Evolutionary conservation across 768 basidiomycete genomes (phyloP).

Genomic region (Mycena haematopus): DNA sequence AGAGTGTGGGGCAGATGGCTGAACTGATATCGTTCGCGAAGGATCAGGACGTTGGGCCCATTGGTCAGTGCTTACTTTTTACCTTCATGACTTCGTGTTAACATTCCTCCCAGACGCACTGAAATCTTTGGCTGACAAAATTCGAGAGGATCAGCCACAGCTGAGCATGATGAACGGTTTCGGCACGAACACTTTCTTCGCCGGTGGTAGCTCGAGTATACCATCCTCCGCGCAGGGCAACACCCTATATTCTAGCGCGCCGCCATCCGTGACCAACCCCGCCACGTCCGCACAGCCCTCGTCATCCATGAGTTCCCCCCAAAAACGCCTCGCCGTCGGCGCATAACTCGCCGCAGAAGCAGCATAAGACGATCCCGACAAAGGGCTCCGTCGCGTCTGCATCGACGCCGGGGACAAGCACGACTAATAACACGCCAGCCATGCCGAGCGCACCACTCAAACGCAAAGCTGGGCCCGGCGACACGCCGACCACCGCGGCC

Average conservation of each 20-base stretch:
- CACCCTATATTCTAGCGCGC: conserved; percentile 59
- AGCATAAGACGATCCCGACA: conserved; percentile 59
- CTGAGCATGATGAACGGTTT: conserved; percentile 32
- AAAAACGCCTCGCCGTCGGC: conserved; percentile 59
- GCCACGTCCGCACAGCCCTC: conserved; percentile 38
- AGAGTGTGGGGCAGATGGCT: conserved; percentile 81
- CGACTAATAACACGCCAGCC: conserved; percentile 57
- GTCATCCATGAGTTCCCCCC: conserved; percentile 50
- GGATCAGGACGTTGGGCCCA: conserved; percentile 61
- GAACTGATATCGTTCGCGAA: conserved; percentile 74
- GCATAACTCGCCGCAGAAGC: conserved; percentile 65
- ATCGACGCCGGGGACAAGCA: conserved; percentile 46
- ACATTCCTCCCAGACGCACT: conserved; percentile 43
- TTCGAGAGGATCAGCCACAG: conserved; percentile 45
- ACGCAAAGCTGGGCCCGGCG: conserved; percentile 53
- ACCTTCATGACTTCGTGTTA: conserved; percentile 21
- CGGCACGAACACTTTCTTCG: conserved; percentile 32
- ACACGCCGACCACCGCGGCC: conserved; percentile 59
- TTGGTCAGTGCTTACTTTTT: conserved; percentile 55
- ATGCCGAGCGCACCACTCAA: conserved; percentile 58
- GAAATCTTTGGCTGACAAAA: conserved; percentile 45
- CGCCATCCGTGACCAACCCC: conserved; percentile 54
- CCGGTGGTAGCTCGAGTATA: conserved; percentile 21
- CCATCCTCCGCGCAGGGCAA: conserved; percentile 36
- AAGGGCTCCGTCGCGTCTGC: conserved; percentile 35